phyloP scores from a whole-genome alignment of 345 rosid genomes.

The Melaleuca quinquenervia region DNA sequence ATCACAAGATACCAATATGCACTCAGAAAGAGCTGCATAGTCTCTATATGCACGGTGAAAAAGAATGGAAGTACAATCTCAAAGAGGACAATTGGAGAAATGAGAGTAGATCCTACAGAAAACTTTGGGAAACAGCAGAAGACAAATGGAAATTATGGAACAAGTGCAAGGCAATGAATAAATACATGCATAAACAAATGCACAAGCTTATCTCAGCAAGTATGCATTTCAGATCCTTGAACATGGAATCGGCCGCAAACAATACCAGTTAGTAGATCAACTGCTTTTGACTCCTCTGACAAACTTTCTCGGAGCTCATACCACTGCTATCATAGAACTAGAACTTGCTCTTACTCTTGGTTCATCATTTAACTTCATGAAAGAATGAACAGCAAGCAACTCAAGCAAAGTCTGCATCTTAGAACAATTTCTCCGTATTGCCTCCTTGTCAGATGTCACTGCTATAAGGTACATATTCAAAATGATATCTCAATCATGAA shows the following conservation, averaged over 20 bases:
- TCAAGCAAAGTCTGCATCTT: neutral
- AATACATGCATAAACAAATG: neutral
- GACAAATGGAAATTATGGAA: neutral
- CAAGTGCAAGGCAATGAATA: neutral
- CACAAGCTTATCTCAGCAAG: neutral
- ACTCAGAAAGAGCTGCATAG: neutral
- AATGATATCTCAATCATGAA: neutral
- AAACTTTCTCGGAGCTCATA: neutral
- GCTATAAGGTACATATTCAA: neutral
- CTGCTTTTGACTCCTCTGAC: neutral
- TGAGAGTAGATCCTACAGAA: neutral
- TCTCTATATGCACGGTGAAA: neutral
- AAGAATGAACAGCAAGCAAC: neutral
- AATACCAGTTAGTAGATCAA: neutral
- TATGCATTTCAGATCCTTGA: neutral
- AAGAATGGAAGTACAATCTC: neutral
- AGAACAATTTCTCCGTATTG: neutral
- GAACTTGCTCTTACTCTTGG: neutral
- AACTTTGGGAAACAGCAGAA: neutral
- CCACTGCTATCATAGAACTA: neutral
- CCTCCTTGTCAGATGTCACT: neutral
- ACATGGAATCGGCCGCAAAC: neutral
- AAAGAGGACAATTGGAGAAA: neutral
- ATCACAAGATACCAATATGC: neutral
- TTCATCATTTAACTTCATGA: neutral